Evolutionary conservation across 768 basidiomycete species (phyloP).

Genomic region (Phaeolepiota aurea): DNA sequence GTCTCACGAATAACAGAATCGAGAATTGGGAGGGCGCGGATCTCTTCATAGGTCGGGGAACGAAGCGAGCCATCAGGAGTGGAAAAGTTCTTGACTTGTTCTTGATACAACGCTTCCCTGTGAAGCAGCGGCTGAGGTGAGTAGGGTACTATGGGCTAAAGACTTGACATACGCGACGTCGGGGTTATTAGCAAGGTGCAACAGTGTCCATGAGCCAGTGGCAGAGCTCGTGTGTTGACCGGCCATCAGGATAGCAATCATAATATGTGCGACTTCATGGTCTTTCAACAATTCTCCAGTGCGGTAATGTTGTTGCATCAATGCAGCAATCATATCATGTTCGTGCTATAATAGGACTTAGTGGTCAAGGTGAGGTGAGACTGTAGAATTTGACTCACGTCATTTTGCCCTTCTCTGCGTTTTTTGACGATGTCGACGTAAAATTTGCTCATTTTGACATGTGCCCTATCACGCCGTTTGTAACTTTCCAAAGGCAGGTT

Average conservation of each 20-base stretch:
- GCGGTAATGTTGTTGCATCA: conserved; percentile 79
- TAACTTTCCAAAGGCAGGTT: conserved; percentile 89
- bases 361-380: too few relatives aligned
- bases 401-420: conserved; percentile 43
- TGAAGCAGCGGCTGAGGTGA: not conserved
- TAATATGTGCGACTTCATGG: conserved; percentile 92
- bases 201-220: conserved; percentile 81
- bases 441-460: conserved; percentile 89
- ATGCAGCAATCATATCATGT: conserved; percentile 88
- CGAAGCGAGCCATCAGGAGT: conserved; percentile 75
- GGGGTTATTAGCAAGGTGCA: conserved; percentile 74
- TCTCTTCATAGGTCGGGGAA: conserved; percentile 77
- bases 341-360: conserved; percentile 37
- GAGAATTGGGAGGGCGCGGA: conserved; percentile 75
- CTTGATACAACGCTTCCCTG: conserved; percentile 79
- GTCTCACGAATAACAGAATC: conserved; percentile 92
- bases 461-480: conserved; percentile 80
- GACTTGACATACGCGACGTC: conserved; percentile 57
- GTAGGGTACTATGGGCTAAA: not conserved
- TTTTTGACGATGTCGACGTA: conserved; percentile 82
- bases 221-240: conserved; percentile 98
- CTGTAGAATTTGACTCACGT: conserved; percentile 19
- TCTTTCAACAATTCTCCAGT: conserved; percentile 71
- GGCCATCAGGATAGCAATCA: conserved; percentile 99
- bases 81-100: conserved; percentile 79